Conservation (phyloP, 164 flowering plant genomes). For the Vitis labrusca region DNA sequence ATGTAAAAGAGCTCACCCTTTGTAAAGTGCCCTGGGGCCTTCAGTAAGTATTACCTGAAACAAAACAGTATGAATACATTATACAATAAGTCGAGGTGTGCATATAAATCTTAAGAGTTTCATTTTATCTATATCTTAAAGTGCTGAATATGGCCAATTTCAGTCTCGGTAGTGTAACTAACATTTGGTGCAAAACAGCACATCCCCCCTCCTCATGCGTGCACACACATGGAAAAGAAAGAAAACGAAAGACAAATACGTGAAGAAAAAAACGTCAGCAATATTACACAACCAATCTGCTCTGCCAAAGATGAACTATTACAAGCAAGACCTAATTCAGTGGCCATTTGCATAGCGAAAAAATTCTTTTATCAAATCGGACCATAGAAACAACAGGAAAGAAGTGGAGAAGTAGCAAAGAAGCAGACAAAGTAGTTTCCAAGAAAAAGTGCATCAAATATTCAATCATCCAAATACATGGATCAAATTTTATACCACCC, state of each 20-base stretch:
- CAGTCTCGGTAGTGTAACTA: not conserved
- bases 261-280: too few relatives aligned
- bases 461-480: too few relatives aligned
- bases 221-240: not conserved
- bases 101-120: not conserved
- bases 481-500: not conserved
- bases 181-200: too few relatives aligned
- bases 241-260: not conserved
- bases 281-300: too few relatives aligned
- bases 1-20: conserved; percentile 51
- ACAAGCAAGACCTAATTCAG: not conserved
- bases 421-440: not conserved
- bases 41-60: conserved; percentile 71
- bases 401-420: not conserved
- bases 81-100: not conserved
- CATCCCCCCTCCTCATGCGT: not conserved
- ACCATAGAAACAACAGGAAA: conserved; percentile 1
- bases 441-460: not conserved
- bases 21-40: conserved; percentile 76
- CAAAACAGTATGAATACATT: conserved; percentile 8
- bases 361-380: not conserved
- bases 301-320: not conserved
- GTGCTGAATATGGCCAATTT: not conserved
- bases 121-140: not conserved
- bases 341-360: not conserved